A percentile compares a stretch with the other conserved stretches of the same genome.
Conservation (phyloP, 2,329 filamentous ascomycete genomes). For the Aspergillus sp. region DNA sequence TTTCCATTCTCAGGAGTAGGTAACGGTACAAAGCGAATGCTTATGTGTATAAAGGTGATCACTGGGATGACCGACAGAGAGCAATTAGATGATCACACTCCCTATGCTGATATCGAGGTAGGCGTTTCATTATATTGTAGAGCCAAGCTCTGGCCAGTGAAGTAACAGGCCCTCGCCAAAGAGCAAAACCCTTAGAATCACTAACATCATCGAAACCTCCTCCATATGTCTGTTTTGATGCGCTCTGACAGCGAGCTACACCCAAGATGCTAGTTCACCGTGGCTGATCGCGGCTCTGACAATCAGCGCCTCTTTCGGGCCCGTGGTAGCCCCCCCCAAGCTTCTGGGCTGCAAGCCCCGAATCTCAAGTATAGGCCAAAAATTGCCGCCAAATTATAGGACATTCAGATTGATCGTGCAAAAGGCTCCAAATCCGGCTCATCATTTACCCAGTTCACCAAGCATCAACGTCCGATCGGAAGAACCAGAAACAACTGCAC, state of each 20-base stretch:
- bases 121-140: background rate
- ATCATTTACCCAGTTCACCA: slow-evolving; percentile 72
- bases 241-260: background rate
- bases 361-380: background rate
- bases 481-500: slow-evolving; percentile 77
- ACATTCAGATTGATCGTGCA: background rate
- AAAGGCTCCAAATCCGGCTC: background rate
- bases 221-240: background rate
- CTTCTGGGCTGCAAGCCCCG: background rate
- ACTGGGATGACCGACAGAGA: too few relatives aligned
- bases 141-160: background rate
- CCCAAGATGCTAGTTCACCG: background rate
- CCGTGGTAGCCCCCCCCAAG: too few relatives aligned
- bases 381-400: background rate
- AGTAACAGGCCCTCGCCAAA: background rate
- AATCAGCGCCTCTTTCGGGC: too few relatives aligned
- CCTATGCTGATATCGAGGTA: too few relatives aligned
- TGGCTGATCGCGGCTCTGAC: too few relatives aligned
- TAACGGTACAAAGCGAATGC: too few relatives aligned
- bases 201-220: background rate
- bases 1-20: background rate
- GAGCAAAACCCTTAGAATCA: background rate
- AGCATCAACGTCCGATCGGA: slow-evolving; percentile 85
- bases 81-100: too few relatives aligned
- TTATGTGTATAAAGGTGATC: too few relatives aligned